Evolutionary conservation across 2,329 filamentous ascomycete genomes (phyloP), one percentile per base, ranked within the genome.

Genomic region (Penicillium sp.): DNA sequence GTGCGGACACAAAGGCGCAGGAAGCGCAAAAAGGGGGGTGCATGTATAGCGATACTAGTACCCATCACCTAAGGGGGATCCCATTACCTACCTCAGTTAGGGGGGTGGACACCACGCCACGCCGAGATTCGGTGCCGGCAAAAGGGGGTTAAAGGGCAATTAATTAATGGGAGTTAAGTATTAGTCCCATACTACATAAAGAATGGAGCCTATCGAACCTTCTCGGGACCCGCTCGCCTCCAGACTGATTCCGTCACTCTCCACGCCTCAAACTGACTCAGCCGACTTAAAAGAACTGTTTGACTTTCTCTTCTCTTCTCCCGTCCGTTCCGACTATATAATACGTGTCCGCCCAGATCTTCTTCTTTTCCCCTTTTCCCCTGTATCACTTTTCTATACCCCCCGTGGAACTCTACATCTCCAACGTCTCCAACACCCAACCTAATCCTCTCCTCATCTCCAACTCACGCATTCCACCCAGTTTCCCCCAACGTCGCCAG

Each of bases 271-370:
- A 49, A 56, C 59, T 62, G 62, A 63, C 57, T 65, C 62, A 65
- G 53, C 62, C 56, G n/a, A n/a, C n/a, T n/a, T n/a, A 23, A n/a
- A 22, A 35, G 20, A 45, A 44, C 50, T 59, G n/a, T n/a, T n/a
- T n/a, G 61, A 47, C 58, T 59, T 57, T 56, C 37, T 42, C 43
- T 54, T 29, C 43, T 45, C 54, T 49, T 57, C 55, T 59, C 64
- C 64, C 64, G 63, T 64, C 56, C 57, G 49, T 67, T 66, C 63
- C 64, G 64, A 60, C 37, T 58, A 60, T 64, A 63, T 64, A 60
- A 57, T 55, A 53, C 55, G 23, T 53, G 43, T 33, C 43, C 51
- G 46, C 41, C 37, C 54, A 42, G 6, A 14, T 27, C 3, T 47
- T 35, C 29, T 53, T 49, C 49, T n/a, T 35, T 8, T 29, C 48